Evolutionary conservation across 108 stramenopile species (phyloP), one percentile per base, ranked within the genome.

Genomic region (Epipyxis sp.): DNA sequence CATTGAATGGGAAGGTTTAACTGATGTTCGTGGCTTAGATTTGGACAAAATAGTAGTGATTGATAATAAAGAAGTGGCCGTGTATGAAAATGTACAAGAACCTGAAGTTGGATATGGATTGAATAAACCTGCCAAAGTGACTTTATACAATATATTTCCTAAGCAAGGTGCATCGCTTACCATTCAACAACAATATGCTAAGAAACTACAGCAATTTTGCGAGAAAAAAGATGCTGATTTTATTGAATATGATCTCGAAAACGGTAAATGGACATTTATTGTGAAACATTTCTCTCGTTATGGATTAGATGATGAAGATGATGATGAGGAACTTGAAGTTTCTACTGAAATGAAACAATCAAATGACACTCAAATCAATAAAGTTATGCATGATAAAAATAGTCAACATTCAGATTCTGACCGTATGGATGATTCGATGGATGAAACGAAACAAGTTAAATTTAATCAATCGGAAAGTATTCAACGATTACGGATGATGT

Each of bases 1-100:
- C 68, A 88, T 97, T 54, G 91, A 91, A 77, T 97, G 95, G 95
- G 87, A 91, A 74, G 95, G 94, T 42, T 89, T 88, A 44, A 93
- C 94, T 1, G 95, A 97, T 85, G 91, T 97, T 35, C 90, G 94
- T 10, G 88, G 84, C 32, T 83, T 90, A 29, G 87, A 95, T 77
- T 76, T 97, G 27, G 94, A 95, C 80, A 57, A 57, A 50, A 82
- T 88, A 59, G 90, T 95, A 40, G 45, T 72, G 46, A 97, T 97
- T 77, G 91, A 91, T 44, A 80, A 76, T n/a, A 89, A 86, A 77
- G 89, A 90, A 44, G 91, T 94, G 39, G 88, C 88, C 44, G 93
- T 97, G 13, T 96, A 97, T 81, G 88, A 89, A 45, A 77, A 85
- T 54, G 91, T 90, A 46, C 92, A 94, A 20, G 85, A 85, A 20